Conservation (phyloP, 352 stramenopile genomes). For the Pythium phragmiticola region DNA sequence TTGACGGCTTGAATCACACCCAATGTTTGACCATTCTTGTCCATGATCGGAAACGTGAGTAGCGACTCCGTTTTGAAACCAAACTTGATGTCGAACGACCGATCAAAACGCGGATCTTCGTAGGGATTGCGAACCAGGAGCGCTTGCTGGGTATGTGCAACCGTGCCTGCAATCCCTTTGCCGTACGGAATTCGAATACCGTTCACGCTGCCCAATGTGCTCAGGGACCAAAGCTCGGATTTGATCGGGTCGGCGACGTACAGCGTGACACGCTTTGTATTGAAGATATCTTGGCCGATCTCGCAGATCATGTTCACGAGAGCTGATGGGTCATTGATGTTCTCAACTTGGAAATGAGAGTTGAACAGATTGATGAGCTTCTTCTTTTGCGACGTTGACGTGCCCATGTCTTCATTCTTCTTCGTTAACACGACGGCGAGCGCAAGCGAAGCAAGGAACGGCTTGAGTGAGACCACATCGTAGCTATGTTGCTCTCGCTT, state of each 20-base stretch:
- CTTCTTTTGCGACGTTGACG: conserved; percentile 62
- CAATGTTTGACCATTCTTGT: conserved; percentile 64
- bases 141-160: conserved; percentile 54
- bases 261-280: conserved; percentile 63
- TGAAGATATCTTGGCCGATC: conserved; percentile 65
- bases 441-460: conserved; percentile 47
- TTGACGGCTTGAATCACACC: conserved; percentile 71
- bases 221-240: conserved; percentile 71
- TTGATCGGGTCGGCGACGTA: conserved; percentile 80
- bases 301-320: conserved; percentile 75
- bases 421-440: conserved; percentile 50
- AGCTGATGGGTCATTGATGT: conserved; percentile 65
- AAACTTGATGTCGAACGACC: conserved; percentile 76
- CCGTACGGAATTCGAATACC: conserved; percentile 70
- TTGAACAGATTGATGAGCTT: conserved; percentile 68
- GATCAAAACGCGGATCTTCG: conserved; percentile 77
- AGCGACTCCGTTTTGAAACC: conserved; percentile 83
- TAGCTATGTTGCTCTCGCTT: conserved; percentile 13
- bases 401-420: conserved; percentile 55
- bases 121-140: conserved; percentile 72
- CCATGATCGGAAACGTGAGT: conserved; percentile 68
- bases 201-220: conserved; percentile 68
- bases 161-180: conserved; percentile 71
- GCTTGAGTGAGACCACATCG: conserved; percentile 38
- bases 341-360: conserved; percentile 63